These are phyloP conservation scores for Mollisia scopiformis DNA, from an alignment of 2,329 filamentous ascomycete species.

Conservation along the genomic window DNA sequence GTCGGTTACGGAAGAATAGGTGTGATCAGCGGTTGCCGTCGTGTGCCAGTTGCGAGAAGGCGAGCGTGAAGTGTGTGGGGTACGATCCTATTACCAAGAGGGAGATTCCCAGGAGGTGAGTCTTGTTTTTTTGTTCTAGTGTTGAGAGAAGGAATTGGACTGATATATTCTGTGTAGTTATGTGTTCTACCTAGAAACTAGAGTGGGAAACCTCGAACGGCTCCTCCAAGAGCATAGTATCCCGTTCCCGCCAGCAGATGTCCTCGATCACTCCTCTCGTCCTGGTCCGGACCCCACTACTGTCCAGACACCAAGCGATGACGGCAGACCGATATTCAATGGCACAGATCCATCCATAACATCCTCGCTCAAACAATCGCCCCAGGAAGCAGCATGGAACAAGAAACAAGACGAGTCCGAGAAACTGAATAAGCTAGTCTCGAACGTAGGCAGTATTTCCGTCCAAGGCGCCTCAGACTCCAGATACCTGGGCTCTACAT, in stretches of 20 bases:
- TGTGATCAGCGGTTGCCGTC: conserved; percentile 93
- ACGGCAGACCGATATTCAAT: conserved; percentile 27
- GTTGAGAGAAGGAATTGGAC: not conserved
- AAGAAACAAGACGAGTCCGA: conserved; percentile 59
- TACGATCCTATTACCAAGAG: conserved; percentile 97
- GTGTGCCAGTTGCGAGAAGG: conserved; percentile 91
- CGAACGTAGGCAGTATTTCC: conserved; percentile 74
- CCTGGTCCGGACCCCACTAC: conserved; percentile 34
- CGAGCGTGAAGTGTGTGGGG: conserved; percentile 86
- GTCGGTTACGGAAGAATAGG: conserved; percentile 87
- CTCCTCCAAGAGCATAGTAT: conserved; percentile 72
- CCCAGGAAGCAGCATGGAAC: conserved; percentile 33
- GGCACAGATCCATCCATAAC: conserved; percentile 21
- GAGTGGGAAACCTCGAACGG: conserved; percentile 81
- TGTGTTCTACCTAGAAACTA: conserved; percentile 90
- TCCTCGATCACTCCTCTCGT: conserved; percentile 66
- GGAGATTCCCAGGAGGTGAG: conserved; percentile 80
- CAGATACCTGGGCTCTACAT: conserved; percentile 80
- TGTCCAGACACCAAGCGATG: conserved; percentile 35
- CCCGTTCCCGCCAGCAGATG: conserved; percentile 69
- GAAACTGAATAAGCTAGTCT: conserved; percentile 67
- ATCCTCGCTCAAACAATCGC: conserved; percentile 25
- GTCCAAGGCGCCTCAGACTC: conserved; percentile 79
- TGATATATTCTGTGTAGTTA: conserved; percentile 58
- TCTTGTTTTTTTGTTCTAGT: conserved; percentile 12